Evolutionary conservation across 805 yeast genomes (phyloP).

Genomic region (Candida morakotiae): DNA sequence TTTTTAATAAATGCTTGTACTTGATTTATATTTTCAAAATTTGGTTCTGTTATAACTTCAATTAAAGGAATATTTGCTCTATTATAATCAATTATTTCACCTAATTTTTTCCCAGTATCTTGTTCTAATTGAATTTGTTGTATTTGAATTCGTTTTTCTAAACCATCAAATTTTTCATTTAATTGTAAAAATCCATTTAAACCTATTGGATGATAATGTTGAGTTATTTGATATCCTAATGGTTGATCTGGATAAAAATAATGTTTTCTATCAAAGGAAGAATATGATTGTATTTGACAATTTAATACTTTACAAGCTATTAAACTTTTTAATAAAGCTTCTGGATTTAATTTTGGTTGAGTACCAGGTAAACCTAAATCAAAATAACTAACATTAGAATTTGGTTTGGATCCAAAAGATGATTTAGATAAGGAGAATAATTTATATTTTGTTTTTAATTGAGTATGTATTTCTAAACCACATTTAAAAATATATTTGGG

Average conservation of each 20-base stretch:
- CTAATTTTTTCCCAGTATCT: conserved; percentile 73
- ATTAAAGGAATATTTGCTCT: conserved; percentile 83
- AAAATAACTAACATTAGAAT: conserved; percentile 66
- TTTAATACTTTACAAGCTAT: conserved; percentile 70
- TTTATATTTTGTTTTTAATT: conserved; percentile 67
- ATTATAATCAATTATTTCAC: conserved; percentile 60
- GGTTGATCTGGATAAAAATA: conserved; percentile 98
- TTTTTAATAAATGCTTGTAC: conserved; percentile 78
- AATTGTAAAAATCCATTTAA: conserved; percentile 56
- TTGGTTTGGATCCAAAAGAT: conserved; percentile 51
- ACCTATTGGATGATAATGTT: conserved; percentile 78
- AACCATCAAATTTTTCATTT: conserved; percentile 49
- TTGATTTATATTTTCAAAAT: conserved; percentile 61
- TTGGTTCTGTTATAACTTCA: conserved; percentile 90
- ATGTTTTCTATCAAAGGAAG: conserved; percentile 89
- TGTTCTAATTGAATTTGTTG: conserved; percentile 90
- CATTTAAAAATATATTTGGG: conserved; percentile 54
- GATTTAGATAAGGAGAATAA: conserved; percentile 64
- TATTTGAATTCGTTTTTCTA: conserved; percentile 52
- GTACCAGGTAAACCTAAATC: conserved; percentile 92
- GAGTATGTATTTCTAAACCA: conserved; percentile 94
- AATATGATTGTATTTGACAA: conserved; percentile 49
- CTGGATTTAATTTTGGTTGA: conserved; percentile 75
- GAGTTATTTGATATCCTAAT: conserved; percentile 92
- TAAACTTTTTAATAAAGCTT: conserved; percentile 67